Conservation (phyloP, 2,329 filamentous ascomycete species). For the Ophiocordyceps sinensis region DNA sequence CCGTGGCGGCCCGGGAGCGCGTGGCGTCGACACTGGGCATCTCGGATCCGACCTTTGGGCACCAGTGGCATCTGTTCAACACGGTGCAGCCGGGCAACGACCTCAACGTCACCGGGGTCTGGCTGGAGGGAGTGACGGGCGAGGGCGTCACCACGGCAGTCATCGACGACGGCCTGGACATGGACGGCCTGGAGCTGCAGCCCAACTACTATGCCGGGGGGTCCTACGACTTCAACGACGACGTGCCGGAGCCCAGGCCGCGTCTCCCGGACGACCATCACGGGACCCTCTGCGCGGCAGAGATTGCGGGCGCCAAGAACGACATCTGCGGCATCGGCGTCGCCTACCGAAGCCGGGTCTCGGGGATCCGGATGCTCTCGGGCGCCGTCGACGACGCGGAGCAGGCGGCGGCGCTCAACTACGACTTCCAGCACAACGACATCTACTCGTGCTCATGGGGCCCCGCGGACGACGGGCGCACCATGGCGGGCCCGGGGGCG, state of each 20-base stretch:
- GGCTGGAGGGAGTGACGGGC: constrained; percentile 82
- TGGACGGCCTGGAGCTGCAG: constrained; percentile 85
- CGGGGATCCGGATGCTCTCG: constrained; percentile 84
- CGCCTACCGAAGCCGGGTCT: constrained; percentile 80
- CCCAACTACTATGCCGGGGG: constrained; percentile 88
- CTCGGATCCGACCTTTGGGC: constrained; percentile 74
- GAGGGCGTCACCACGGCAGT: constrained; percentile 82
- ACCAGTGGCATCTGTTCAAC: constrained; percentile 95
- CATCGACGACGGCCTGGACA: constrained; percentile 90
- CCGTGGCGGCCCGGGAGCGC: too few relatives aligned
- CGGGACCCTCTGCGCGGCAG: constrained; percentile 87
- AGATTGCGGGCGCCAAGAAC: constrained; percentile 81
- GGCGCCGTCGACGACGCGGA: constrained; percentile 83
- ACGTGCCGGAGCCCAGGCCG: constrained; percentile 63
- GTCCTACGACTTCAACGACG: constrained; percentile 93
- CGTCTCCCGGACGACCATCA: constrained; percentile 75
- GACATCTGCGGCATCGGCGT: constrained; percentile 92
- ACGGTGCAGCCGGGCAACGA: constrained; percentile 70
- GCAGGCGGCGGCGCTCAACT: constrained; percentile 86
- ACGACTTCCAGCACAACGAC: constrained; percentile 77
- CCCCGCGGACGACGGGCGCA: constrained; percentile 79
- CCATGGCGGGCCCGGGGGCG: constrained; percentile 87
- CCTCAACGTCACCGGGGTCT: constrained; percentile 89
- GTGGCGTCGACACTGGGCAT: constrained; percentile 43
- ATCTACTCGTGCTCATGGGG: constrained; percentile 99